Percentiles rank a stretch among this genome's conserved stretches.
These are phyloP conservation scores for Friedmanniomyces simplex DNA, from an alignment of 495 filamentous ascomycete species.

Conservation along the genomic window DNA sequence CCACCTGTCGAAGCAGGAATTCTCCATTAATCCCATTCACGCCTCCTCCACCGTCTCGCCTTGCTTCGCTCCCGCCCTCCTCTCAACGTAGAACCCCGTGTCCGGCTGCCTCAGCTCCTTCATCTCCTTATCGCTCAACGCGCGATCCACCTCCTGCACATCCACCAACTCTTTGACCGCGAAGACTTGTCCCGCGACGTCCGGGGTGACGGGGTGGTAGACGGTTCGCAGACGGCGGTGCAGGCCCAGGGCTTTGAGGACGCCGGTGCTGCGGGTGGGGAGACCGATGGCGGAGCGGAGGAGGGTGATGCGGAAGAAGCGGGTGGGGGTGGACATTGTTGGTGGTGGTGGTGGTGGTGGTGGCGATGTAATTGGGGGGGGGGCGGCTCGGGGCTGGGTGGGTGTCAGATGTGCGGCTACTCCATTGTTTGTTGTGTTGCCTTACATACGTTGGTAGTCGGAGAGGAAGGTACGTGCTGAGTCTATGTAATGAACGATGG, in stretches of 20 bases:
- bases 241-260: slow-evolving; percentile 81
- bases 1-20: neutral
- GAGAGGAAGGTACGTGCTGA: too few relatives aligned
- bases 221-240: slow-evolving; percentile 80
- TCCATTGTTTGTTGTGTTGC: too few relatives aligned
- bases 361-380: neutral
- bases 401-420: too few relatives aligned
- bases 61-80: slow-evolving; percentile 16
- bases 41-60: neutral
- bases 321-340: neutral
- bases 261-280: slow-evolving; percentile 66
- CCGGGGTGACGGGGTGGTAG: slow-evolving; percentile 75
- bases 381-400: too few relatives aligned
- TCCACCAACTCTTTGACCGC: slow-evolving; percentile 91
- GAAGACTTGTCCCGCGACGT: slow-evolving; percentile 91
- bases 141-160: slow-evolving; percentile 67
- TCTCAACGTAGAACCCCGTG: slow-evolving; percentile 78
- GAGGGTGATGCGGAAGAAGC: slow-evolving; percentile 89
- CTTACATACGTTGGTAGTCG: too few relatives aligned
- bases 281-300: slow-evolving; percentile 89
- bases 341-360: slow-evolving; percentile 25
- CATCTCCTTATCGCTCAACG: slow-evolving; percentile 64
- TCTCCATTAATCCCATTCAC: too few relatives aligned
- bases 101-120: slow-evolving; percentile 66
- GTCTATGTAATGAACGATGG: too few relatives aligned